These are phyloP conservation scores for Ceratobasidium sp. DNA, from an alignment of 1,284 basidiomycete genomes.

Conservation along the genomic window DNA sequence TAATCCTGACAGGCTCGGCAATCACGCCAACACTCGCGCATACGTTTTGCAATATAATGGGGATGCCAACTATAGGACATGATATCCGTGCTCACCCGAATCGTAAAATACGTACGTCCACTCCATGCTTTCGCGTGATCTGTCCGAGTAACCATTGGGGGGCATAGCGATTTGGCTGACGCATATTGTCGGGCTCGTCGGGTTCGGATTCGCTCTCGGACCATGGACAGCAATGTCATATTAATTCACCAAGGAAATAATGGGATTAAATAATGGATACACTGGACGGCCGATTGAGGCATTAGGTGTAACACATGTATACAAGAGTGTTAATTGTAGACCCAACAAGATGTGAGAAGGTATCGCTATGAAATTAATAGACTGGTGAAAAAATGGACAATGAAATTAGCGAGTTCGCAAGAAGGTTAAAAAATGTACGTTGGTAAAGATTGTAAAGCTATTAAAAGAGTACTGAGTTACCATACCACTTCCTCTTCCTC, in stretches of 20 bases:
- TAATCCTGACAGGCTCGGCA: slow-evolving; percentile 50
- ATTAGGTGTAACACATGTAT: slow-evolving; percentile 25
- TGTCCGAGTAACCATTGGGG: slow-evolving; percentile 50
- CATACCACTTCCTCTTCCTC: slow-evolving; percentile 36
- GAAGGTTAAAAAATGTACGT: too few relatives aligned
- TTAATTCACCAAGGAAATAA: neutral
- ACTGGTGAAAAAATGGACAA: neutral
- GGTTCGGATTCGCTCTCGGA: slow-evolving; percentile 56
- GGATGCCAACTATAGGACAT: slow-evolving; percentile 69
- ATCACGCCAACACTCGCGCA: slow-evolving; percentile 75
- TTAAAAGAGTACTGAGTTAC: neutral
- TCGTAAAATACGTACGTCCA: slow-evolving; percentile 56
- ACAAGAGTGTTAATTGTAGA: neutral
- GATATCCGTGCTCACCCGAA: slow-evolving; percentile 57
- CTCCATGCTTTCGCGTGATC: slow-evolving; percentile 4
- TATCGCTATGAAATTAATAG: neutral
- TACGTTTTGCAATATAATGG: slow-evolving; percentile 94
- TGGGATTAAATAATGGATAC: neutral
- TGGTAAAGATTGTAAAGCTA: too few relatives aligned
- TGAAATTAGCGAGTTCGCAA: too few relatives aligned
- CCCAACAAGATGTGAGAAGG: too few relatives aligned
- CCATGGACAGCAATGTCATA: slow-evolving; percentile 52
- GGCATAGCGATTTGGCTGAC: slow-evolving; percentile 59
- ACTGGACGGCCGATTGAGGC: neutral
- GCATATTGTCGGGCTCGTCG: slow-evolving; percentile 63